A percentile compares a stretch with the other conserved stretches of the same genome.
phyloP scores from a whole-genome alignment of 2,329 filamentous ascomycete species.

The Talaromyces albobiverticillius region DNA sequence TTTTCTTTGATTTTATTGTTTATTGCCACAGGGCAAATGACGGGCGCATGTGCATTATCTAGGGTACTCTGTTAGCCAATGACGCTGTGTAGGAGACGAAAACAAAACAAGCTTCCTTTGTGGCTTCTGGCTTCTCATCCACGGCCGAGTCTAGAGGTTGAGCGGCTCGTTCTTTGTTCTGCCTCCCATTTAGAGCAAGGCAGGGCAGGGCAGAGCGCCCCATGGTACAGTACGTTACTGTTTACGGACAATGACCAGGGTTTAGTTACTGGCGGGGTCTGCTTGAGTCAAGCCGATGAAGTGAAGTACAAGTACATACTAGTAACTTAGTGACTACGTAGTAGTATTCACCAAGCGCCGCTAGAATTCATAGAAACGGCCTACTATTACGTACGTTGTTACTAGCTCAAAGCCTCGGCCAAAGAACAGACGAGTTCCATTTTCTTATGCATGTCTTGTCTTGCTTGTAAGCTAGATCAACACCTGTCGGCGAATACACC shows the following conservation, averaged over 20 bases:
- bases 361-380: too few relatives aligned
- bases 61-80: slow-evolving; percentile 3
- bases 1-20: not conserved
- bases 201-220: too few relatives aligned
- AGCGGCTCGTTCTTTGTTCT: slow-evolving; percentile 12
- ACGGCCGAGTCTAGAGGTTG: not conserved
- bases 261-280: not conserved
- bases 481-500: too few relatives aligned
- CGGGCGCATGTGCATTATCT: not conserved
- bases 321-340: too few relatives aligned
- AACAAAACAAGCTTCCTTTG: slow-evolving; percentile 10
- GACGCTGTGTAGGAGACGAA: not conserved
- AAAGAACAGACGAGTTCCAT: too few relatives aligned
- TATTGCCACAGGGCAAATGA: not conserved
- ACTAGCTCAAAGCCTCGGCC: too few relatives aligned
- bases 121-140: not conserved
- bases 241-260: not conserved
- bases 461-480: too few relatives aligned
- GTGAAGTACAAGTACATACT: too few relatives aligned
- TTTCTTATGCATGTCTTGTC: too few relatives aligned
- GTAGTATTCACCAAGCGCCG: too few relatives aligned
- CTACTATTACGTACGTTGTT: too few relatives aligned
- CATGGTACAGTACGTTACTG: not conserved
- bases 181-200: not conserved
- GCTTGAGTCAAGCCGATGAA: not conserved